Conservation (phyloP, 805 yeast genomes). For the Myxozyma neotropica region DNA sequence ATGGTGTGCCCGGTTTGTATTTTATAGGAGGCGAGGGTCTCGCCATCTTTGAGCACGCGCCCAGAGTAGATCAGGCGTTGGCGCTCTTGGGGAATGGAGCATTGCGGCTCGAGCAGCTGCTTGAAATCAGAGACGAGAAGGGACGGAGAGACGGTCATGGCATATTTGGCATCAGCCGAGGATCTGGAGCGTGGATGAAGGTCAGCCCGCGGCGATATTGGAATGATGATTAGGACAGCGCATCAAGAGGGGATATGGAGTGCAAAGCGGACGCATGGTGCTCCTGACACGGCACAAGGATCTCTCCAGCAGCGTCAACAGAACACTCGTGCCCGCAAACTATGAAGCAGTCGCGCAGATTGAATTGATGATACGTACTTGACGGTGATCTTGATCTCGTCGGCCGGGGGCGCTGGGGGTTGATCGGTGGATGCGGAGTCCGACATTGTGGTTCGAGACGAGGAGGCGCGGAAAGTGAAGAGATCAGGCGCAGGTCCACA, state of each 20-base stretch:
- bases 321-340: background rate
- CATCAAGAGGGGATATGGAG: no score
- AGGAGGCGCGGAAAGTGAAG: background rate
- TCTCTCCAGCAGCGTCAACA: background rate
- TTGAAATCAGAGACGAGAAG: constrained; percentile 71
- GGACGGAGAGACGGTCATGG: constrained; percentile 56
- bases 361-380: constrained; percentile 19
- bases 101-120: constrained; percentile 57
- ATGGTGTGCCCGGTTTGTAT: constrained; percentile 84
- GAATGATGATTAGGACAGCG: background rate
- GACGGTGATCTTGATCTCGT: constrained; percentile 29
- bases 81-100: constrained; percentile 71
- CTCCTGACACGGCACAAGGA: no score
- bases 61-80: constrained; percentile 94
- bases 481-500: background rate
- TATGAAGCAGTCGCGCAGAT: background rate
- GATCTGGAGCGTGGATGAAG: no score
- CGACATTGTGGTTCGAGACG: background rate
- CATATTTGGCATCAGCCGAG: constrained; percentile 66
- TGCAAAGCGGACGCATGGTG: no score
- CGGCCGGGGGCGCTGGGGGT: constrained; percentile 14
- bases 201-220: background rate
- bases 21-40: constrained; percentile 73
- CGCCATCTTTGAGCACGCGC: constrained; percentile 83
- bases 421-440: constrained; percentile 6